Evolutionary conservation across 257 asterid species (phyloP).

Genomic region (Solanum tarapatanum): DNA sequence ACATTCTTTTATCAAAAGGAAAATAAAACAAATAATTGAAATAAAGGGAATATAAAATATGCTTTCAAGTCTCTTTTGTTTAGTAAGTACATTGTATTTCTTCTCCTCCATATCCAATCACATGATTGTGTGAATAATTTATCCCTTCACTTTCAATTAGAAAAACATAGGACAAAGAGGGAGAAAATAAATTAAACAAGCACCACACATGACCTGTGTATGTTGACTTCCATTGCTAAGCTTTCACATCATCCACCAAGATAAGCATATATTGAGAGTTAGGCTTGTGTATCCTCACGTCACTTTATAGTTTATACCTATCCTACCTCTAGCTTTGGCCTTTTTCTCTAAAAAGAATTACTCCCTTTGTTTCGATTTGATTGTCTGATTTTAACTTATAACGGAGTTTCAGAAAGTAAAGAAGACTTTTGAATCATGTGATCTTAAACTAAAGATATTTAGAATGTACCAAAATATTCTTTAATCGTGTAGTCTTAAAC

Average conservation of each 20-base stretch:
- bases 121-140: background rate
- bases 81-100: background rate
- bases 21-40: background rate
- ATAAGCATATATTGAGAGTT: background rate
- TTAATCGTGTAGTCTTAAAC: background rate
- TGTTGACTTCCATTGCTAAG: background rate
- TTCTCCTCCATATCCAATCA: background rate
- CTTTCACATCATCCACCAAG: constrained; percentile 3
- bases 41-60: background rate
- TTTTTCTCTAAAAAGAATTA: background rate
- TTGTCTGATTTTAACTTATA: background rate
- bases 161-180: background rate
- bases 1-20: background rate
- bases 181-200: background rate
- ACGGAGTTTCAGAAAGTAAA: background rate
- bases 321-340: background rate
- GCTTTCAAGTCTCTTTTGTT: background rate
- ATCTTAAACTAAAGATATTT: background rate
- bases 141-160: background rate
- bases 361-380: background rate
- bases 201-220: background rate
- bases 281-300: background rate
- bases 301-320: background rate
- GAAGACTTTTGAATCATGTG: background rate
- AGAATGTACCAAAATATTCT: background rate